Conservation (phyloP, 805 yeast genomes). For the Teunomyces tritomae region DNA sequence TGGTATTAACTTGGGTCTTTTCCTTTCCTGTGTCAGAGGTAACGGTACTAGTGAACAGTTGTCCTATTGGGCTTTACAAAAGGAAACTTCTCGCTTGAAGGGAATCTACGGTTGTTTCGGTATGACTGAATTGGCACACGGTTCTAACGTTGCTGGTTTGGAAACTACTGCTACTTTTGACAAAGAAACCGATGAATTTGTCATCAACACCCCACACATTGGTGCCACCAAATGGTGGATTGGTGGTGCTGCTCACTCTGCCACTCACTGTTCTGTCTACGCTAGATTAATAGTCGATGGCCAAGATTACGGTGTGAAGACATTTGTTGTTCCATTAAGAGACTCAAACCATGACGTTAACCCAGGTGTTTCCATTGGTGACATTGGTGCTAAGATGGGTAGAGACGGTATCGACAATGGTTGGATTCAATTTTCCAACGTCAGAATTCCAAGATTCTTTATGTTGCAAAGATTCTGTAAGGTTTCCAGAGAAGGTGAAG, state of each 20-base stretch:
- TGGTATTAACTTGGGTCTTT: conserved; percentile 86
- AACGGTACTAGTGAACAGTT: conserved; percentile 85
- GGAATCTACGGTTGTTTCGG: conserved; percentile 65
- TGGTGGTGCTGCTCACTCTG: conserved; percentile 95
- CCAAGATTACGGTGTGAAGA: conserved; percentile 88
- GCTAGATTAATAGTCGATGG: conserved; percentile 81
- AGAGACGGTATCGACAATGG: conserved; percentile 95
- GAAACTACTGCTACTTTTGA: conserved; percentile 73
- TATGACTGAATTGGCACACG: conserved; percentile 68
- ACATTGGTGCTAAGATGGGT: conserved; percentile 94
- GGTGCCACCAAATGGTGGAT: conserved; percentile 99
- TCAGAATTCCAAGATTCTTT: conserved; percentile 76
- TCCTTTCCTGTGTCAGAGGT: conserved; percentile 77
- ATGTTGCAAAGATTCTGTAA: conserved; percentile 80
- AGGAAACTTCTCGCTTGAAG: conserved; percentile 59
- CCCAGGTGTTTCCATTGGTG: conserved; percentile 85
- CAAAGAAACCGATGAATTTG: conserved; percentile 59
- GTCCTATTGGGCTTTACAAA: conserved; percentile 73
- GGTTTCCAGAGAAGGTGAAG: conserved; percentile 67
- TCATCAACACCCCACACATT: conserved; percentile 80
- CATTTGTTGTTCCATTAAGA: conserved; percentile 87
- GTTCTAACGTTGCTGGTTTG: conserved; percentile 61
- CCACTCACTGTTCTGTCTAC: conserved; percentile 82
- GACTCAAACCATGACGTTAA: conserved; percentile 67
- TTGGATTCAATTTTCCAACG: conserved; percentile 89